These are phyloP conservation scores for Termitomyces sp. DNA, from an alignment of 768 basidiomycete genomes.

Conservation along the genomic window DNA sequence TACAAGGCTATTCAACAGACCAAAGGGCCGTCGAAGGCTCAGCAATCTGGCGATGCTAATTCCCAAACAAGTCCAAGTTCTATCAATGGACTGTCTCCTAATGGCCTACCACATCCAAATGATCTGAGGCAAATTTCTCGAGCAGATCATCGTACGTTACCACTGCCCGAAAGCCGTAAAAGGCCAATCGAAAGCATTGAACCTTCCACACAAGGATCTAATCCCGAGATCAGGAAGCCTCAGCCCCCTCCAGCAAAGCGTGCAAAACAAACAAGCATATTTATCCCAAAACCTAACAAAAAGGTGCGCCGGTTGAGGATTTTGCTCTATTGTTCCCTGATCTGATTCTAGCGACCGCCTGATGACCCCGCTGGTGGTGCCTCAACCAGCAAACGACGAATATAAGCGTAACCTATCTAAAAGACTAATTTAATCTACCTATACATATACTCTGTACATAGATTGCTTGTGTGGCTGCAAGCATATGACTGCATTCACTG, in stretches of 20 bases:
- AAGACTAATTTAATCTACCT: background rate
- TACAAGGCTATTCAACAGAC: slow-evolving; percentile 9
- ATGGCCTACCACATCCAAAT: background rate
- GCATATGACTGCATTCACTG: background rate
- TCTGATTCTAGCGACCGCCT: slow-evolving; percentile 10
- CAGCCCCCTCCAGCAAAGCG: slow-evolving; percentile 27
- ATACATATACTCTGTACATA: background rate
- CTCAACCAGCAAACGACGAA: slow-evolving; percentile 8
- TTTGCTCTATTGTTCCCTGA: background rate
- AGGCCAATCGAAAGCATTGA: slow-evolving; percentile 6
- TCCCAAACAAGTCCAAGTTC: background rate
- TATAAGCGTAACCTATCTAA: background rate
- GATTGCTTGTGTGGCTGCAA: background rate
- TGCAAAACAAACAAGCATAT: slow-evolving; percentile 41
- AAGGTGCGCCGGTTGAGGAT: slow-evolving; percentile 7
- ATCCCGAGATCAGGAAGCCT: slow-evolving; percentile 3
- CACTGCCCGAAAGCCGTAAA: background rate
- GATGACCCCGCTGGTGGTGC: slow-evolving; percentile 9
- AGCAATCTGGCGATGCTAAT: background rate
- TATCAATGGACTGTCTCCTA: background rate
- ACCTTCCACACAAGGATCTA: background rate
- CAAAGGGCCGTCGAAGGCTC: slow-evolving; percentile 1
- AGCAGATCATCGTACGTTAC: background rate
- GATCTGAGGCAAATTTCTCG: background rate
- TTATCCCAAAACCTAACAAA: slow-evolving; percentile 55